A percentile compares a stretch with the other conserved stretches of the same genome.
Evolutionary conservation across 164 flowering plant genomes (phyloP).

Genomic region (Brasenia schreberi): DNA sequence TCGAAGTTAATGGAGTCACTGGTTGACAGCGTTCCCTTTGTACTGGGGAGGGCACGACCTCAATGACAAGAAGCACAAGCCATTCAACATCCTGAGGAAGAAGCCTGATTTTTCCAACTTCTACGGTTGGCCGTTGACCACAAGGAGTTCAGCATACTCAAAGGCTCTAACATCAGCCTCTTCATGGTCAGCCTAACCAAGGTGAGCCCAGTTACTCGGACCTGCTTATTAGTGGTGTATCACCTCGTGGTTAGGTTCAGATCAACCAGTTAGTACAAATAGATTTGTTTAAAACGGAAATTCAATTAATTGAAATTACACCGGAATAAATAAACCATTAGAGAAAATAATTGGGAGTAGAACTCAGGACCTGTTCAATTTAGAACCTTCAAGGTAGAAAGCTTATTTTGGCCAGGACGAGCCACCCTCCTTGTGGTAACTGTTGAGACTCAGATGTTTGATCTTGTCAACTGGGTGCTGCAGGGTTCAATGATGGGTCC

Average conservation of each 20-base stretch:
- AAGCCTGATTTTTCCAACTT: constrained; percentile 53
- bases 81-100: constrained; percentile 36
- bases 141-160: constrained; percentile 22
- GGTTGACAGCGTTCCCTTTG: constrained; percentile 6
- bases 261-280: too few species aligned
- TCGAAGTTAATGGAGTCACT: constrained; percentile 20
- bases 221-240: background rate
- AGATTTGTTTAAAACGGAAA: too few species aligned
- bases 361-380: too few species aligned
- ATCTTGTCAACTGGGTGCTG: background rate
- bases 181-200: constrained; percentile 71
- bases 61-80: constrained; percentile 19
- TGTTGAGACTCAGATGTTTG: background rate
- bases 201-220: constrained; percentile 18
- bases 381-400: too few species aligned
- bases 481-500: constrained; percentile 95
- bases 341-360: too few species aligned
- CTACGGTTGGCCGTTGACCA: constrained; percentile 46
- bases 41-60: background rate
- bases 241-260: background rate
- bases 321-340: too few species aligned
- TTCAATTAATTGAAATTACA: too few species aligned
- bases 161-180: constrained; percentile 37
- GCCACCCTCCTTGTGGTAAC: background rate
- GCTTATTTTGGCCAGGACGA: too few species aligned